Percentiles rank a stretch among this genome's conserved stretches.
Conservation (phyloP, 2,329 filamentous ascomycete genomes). For the Neonectria hederae region DNA sequence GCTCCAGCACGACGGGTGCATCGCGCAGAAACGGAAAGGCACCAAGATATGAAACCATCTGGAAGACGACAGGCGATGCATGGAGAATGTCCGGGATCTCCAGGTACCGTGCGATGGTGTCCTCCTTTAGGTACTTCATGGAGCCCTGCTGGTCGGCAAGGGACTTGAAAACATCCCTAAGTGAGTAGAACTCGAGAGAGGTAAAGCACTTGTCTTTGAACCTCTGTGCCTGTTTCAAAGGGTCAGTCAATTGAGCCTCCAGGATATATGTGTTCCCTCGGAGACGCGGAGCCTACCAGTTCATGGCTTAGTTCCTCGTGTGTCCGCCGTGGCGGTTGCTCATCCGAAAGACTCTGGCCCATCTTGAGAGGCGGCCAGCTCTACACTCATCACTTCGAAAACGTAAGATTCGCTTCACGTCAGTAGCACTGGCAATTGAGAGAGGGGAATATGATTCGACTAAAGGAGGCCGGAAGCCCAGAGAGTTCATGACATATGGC, state of each 20-base stretch:
- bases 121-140: conserved; percentile 72
- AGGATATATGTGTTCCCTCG: conserved; percentile 19
- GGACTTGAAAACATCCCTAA: conserved; percentile 76
- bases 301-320: conserved; percentile 62
- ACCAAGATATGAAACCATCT: conserved; percentile 75
- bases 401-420: neutral
- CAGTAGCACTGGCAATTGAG: conserved; percentile 7
- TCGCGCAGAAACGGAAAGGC: conserved; percentile 78
- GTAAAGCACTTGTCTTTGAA: conserved; percentile 78
- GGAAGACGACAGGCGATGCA: conserved; percentile 74
- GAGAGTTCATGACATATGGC: conserved; percentile 40
- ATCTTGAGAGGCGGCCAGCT: conserved; percentile 48
- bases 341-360: conserved; percentile 63
- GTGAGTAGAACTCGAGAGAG: conserved; percentile 75
- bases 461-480: conserved; percentile 24
- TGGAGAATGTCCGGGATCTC: conserved; percentile 76
- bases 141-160: conserved; percentile 72
- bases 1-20: conserved; percentile 74
- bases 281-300: conserved; percentile 54
- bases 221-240: conserved; percentile 59
- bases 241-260: conserved; percentile 20
- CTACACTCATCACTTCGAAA: conserved; percentile 36
- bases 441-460: conserved; percentile 28
- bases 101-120: conserved; percentile 76
- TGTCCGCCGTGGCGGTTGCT: conserved; percentile 55